A percentile compares a stretch with the other conserved stretches of the same genome.
Evolutionary conservation across 2,329 filamentous ascomycete species (phyloP).

Genomic region (Zymoseptoria pseudotritici): DNA sequence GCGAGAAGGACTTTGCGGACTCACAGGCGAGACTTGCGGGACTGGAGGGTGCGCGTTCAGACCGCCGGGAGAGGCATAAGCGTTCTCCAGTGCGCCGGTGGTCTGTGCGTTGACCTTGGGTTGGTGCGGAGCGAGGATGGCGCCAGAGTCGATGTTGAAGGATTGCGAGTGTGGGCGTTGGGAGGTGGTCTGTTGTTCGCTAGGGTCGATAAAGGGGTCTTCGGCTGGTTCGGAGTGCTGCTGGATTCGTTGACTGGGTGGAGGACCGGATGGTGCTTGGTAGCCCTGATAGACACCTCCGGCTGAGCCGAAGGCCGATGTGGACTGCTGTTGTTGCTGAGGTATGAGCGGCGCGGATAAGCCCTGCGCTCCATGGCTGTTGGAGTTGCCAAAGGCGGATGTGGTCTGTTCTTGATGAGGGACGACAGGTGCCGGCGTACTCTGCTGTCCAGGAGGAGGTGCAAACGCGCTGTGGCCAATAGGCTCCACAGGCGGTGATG

Average conservation of each 20-base stretch:
- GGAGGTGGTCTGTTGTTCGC: conserved; percentile 24
- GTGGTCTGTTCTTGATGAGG: neutral
- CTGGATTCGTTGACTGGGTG: conserved; percentile 8
- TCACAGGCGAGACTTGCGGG: conserved; percentile 10
- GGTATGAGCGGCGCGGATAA: neutral
- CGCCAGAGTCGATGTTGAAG: conserved; percentile 19
- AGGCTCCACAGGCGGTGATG: conserved; percentile 13
- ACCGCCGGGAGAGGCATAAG: conserved; percentile 13
- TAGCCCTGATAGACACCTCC: conserved; percentile 7
- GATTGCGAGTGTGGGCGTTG: conserved; percentile 12
- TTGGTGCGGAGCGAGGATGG: conserved; percentile 7
- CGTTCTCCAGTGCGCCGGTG: conserved; percentile 21
- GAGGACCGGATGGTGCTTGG: conserved; percentile 19
- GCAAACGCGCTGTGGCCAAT: conserved; percentile 12
- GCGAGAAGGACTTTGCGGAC: conserved; percentile 11
- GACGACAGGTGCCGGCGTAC: neutral
- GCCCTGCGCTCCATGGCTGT: neutral
- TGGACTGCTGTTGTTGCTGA: conserved; percentile 7
- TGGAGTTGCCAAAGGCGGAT: neutral
- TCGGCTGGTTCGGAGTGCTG: conserved; percentile 15
- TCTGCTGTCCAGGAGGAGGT: conserved; percentile 2
- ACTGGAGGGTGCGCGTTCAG: neutral
- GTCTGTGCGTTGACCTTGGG: conserved; percentile 9
- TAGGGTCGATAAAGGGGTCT: conserved; percentile 38
- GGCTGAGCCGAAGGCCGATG: neutral